A percentile compares a stretch with the other conserved stretches of the same genome.
phyloP scores from a whole-genome alignment of 176 grass and related monocot species.

The Urochloa ruziziensis region DNA sequence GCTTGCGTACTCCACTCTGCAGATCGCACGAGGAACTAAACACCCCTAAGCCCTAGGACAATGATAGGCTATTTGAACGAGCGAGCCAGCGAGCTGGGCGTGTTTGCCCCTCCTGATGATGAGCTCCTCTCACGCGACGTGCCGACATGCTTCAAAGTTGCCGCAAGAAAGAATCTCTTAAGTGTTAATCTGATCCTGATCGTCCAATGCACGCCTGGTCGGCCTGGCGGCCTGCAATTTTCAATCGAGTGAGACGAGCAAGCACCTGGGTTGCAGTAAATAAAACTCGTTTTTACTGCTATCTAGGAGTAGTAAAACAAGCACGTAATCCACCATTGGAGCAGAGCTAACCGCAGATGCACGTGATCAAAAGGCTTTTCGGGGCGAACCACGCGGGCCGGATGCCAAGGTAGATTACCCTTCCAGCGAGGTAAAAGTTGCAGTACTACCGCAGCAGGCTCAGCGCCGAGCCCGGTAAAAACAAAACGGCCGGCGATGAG shows the following conservation, averaged over 20 bases:
- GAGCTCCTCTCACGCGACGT: constrained; percentile 27
- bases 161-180: constrained; percentile 23
- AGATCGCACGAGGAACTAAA: no score
- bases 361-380: constrained; percentile 31
- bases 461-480: not conserved
- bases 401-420: constrained; percentile 12
- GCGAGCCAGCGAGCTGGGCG: not conserved
- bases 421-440: not conserved
- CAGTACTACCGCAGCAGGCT: no score
- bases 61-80: constrained; percentile 24
- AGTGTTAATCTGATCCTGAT: not conserved
- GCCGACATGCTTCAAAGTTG: constrained; percentile 22
- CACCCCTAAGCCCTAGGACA: constrained; percentile 15
- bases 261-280: not conserved
- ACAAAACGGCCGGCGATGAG: no score
- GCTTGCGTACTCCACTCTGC: not conserved
- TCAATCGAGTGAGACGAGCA: not conserved
- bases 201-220: not conserved
- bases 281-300: not conserved
- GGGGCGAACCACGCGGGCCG: not conserved
- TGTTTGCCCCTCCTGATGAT: not conserved
- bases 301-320: not conserved
- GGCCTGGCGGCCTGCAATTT: not conserved
- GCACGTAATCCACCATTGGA: not conserved
- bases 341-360: not conserved